Conservation (phyloP, 176 grass and related monocot genomes). For the Alloteropsis semialata region DNA sequence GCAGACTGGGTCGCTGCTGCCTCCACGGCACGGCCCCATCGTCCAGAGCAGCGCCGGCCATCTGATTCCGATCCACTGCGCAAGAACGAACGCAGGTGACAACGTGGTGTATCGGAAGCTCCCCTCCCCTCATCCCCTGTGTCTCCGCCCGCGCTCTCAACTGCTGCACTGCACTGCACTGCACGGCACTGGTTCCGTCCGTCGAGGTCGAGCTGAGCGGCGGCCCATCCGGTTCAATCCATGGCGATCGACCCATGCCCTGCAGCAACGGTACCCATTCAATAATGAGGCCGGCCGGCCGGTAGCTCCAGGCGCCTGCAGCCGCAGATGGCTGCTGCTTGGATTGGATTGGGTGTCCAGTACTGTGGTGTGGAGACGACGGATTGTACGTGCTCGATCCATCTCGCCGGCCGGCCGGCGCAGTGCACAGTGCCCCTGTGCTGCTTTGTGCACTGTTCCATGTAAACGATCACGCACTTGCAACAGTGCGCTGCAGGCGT, state of each 20-base stretch:
- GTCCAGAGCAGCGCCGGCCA: too few relatives aligned
- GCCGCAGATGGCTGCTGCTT: not conserved
- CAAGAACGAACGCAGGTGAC: not conserved
- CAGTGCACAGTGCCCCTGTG: not conserved
- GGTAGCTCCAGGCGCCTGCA: not conserved
- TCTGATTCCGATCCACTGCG: not conserved
- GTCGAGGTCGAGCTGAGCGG: too few relatives aligned
- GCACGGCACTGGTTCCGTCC: too few relatives aligned
- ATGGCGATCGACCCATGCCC: not conserved
- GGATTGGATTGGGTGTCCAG: too few relatives aligned
- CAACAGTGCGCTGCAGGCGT: not conserved
- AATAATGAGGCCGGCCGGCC: too few relatives aligned
- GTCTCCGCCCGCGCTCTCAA: not conserved
- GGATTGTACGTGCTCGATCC: not conserved
- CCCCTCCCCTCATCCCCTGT: too few relatives aligned
- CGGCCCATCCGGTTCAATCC: not conserved
- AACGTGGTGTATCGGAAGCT: not conserved
- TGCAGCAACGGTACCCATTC: not conserved
- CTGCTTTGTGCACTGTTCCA: not conserved
- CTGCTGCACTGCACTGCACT: too few relatives aligned
- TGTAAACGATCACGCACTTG: not conserved
- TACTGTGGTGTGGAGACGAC: too few relatives aligned
- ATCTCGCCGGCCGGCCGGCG: not conserved
- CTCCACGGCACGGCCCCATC: not conserved
- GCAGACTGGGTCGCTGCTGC: conserved; percentile 5